Evolutionary conservation across 345 rosid species (phyloP).

Genomic region (Eucalyptus marginata): DNA sequence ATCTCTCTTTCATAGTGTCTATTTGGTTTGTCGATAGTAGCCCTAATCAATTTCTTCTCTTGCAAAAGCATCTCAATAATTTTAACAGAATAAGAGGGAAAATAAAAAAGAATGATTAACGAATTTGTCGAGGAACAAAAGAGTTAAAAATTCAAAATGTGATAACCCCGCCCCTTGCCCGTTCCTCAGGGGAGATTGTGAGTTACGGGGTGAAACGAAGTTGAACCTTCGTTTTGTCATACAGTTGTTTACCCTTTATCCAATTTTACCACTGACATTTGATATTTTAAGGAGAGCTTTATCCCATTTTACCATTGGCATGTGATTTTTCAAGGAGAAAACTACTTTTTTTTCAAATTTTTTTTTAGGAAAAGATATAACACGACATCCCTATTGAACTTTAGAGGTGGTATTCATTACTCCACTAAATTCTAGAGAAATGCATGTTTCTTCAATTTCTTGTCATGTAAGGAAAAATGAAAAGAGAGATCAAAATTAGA

Average conservation of each 20-base stretch:
- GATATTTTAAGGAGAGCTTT: no score
- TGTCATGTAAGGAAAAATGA: background rate
- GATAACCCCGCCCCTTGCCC: no score
- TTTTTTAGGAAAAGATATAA: background rate
- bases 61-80: background rate
- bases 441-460: background rate
- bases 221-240: no score
- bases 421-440: background rate
- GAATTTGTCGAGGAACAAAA: no score
- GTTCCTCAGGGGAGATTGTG: no score
- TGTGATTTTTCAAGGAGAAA: background rate
- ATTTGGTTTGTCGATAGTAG: rapidly evolving
- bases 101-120: no score
- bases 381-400: background rate
- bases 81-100: no score
- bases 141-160: no score
- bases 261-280: no score
- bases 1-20: background rate
- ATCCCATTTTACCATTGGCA: background rate
- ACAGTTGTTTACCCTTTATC: no score
- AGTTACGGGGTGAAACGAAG: no score
- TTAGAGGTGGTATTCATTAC: background rate
- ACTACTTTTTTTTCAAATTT: background rate
- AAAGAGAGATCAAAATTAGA: background rate
- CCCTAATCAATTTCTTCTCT: background rate